phyloP scores from a whole-genome alignment of 2,329 filamentous ascomycete genomes.

The Sporothrix dimorphospora region DNA sequence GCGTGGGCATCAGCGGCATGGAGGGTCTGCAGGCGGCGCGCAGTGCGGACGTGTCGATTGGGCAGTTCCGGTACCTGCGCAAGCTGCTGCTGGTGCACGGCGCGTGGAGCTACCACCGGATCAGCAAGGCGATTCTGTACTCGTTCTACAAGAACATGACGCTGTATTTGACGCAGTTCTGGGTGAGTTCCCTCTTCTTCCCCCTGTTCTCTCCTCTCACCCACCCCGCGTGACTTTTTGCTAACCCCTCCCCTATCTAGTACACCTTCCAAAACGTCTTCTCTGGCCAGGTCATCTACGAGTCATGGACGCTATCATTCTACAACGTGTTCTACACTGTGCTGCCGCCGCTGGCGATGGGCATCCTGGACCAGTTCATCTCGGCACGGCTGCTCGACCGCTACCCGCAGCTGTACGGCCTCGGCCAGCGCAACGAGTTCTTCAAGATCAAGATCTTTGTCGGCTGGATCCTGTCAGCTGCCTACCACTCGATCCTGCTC shows the following conservation, averaged over 20 bases:
- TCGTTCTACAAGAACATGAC: slow-evolving; percentile 99
- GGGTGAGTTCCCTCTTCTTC: slow-evolving; percentile 62
- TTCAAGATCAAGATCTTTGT: slow-evolving; percentile 92
- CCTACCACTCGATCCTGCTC: slow-evolving; percentile 93
- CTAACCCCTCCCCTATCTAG: no score
- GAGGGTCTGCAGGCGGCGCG: slow-evolving; percentile 96
- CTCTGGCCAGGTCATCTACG: slow-evolving; percentile 96
- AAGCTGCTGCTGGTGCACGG: slow-evolving; percentile 95
- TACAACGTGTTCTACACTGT: slow-evolving; percentile 99
- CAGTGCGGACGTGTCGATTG: slow-evolving; percentile 94
- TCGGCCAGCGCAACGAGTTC: slow-evolving; percentile 90
- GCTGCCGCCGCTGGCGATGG: slow-evolving; percentile 87
- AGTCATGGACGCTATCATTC: slow-evolving; percentile 99
- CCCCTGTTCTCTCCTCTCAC: background rate
- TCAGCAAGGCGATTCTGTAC: slow-evolving; percentile 96
- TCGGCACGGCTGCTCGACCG: slow-evolving; percentile 90
- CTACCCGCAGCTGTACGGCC: slow-evolving; percentile 92
- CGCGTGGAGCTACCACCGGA: slow-evolving; percentile 95
- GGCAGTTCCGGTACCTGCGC: slow-evolving; percentile 90
- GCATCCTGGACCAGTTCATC: slow-evolving; percentile 97
- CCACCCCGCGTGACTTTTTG: no score
- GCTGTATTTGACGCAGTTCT: slow-evolving; percentile 98
- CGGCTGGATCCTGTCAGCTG: slow-evolving; percentile 90
- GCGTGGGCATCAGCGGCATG: slow-evolving; percentile 93
- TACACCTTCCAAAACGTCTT: slow-evolving; percentile 99